Percentiles rank a stretch among this genome's conserved stretches.
Conservation (phyloP, 257 asterid genomes). For the Parsonsia alboflavescens region DNA sequence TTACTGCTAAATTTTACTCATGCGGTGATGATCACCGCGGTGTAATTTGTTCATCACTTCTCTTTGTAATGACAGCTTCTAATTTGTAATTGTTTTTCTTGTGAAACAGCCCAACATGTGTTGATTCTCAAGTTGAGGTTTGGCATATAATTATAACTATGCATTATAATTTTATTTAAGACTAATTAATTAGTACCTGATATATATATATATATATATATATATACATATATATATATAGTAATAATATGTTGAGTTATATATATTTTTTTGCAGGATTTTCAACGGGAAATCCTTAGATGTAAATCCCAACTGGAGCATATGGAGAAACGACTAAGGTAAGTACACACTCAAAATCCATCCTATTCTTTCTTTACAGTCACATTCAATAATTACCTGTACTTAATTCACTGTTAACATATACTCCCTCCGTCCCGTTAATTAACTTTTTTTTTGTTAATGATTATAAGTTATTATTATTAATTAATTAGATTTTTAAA, state of each 20-base stretch:
- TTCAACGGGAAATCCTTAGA: conserved; percentile 59
- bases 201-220: no score
- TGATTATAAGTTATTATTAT: no score
- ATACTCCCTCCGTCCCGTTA: no score
- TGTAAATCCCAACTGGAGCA: conserved; percentile 62
- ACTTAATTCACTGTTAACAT: no score
- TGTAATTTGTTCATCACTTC: neutral
- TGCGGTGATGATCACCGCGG: no score
- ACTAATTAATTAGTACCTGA: neutral
- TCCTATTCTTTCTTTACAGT: neutral
- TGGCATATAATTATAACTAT: neutral
- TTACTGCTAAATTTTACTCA: no score
- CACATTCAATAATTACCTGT: no score
- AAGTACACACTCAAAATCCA: neutral
- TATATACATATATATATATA: no score
- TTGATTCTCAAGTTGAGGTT: conserved; percentile 73
- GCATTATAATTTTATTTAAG: neutral
- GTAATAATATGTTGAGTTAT: neutral
- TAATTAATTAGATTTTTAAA: no score
- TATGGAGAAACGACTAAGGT: conserved; percentile 69
- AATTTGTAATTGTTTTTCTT: conserved; percentile 4
- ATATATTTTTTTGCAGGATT: conserved; percentile 42
- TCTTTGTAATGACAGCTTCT: neutral
- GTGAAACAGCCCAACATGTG: conserved; percentile 53
- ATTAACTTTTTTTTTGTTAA: no score